Conservation (phyloP, 208 protist genomes). For the Sergeia podlipaevii region DNA sequence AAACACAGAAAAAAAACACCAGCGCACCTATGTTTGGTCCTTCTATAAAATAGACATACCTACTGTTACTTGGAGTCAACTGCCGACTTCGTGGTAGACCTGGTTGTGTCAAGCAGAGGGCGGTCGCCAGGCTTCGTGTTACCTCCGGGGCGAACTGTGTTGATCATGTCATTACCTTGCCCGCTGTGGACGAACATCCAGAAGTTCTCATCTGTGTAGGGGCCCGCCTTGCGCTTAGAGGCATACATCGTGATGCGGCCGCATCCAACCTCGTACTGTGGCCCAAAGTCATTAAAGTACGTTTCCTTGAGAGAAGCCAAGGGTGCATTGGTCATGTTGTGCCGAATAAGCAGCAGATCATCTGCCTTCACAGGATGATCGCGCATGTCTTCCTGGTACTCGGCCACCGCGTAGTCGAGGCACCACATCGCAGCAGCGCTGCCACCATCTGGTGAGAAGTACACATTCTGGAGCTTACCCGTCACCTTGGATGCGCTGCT, state of each 20-base stretch:
- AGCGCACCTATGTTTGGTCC: no score
- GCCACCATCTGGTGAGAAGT: constrained; percentile 76
- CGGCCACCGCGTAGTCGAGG: constrained; percentile 61
- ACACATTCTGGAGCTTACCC: constrained; percentile 72
- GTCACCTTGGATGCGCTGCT: constrained; percentile 62
- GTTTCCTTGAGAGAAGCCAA: constrained; percentile 55
- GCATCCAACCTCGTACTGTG: constrained; percentile 77
- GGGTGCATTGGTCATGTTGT: constrained; percentile 73
- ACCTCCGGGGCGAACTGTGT: no score
- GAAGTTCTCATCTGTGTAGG: constrained; percentile 45
- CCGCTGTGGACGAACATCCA: constrained; percentile 83
- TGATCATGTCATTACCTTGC: no score
- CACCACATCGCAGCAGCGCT: constrained; percentile 70
- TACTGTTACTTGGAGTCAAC: no score
- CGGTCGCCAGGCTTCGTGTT: no score
- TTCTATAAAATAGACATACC: no score
- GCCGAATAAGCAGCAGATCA: constrained; percentile 64
- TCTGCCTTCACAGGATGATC: constrained; percentile 72
- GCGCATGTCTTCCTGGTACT: constrained; percentile 84
- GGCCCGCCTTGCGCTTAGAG: constrained; percentile 38
- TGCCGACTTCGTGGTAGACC: no score
- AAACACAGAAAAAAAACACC: no score
- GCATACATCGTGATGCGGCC: constrained; percentile 33
- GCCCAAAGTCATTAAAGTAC: constrained; percentile 85
- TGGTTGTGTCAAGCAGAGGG: no score